Conservation (phyloP, 2,329 filamentous ascomycete species). For the Clonostachys chloroleuca region DNA sequence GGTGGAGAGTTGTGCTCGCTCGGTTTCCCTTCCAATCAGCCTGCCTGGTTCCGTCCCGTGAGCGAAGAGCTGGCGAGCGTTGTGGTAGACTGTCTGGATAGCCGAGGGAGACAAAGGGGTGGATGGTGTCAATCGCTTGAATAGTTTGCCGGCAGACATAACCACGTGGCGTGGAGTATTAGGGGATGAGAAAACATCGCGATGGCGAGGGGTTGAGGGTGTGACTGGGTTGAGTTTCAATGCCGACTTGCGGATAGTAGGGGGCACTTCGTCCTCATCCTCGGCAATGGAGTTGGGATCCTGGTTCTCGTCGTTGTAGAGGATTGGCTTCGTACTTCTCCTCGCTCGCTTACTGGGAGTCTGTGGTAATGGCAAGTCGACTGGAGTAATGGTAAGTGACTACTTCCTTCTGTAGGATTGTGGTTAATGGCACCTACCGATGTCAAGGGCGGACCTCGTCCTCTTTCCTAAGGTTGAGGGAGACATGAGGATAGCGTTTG, state of each 20-base stretch:
- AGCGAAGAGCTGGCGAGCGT: constrained; percentile 82
- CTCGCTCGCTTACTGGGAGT: constrained; percentile 8
- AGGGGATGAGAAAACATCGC: constrained; percentile 71
- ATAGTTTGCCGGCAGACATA: constrained; percentile 68
- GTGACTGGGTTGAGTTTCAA: constrained; percentile 50
- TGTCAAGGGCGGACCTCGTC: constrained; percentile 17
- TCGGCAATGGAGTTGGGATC: constrained; percentile 44
- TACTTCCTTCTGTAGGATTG: neutral
- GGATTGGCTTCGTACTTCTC: constrained; percentile 30
- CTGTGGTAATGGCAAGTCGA: neutral
- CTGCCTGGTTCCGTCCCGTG: constrained; percentile 70
- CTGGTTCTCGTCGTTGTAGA: constrained; percentile 63
- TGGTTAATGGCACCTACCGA: constrained; percentile 16
- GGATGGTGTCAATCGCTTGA: constrained; percentile 74
- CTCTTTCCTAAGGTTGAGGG: constrained; percentile 23
- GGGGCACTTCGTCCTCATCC: constrained; percentile 26
- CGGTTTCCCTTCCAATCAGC: constrained; percentile 72
- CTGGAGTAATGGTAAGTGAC: no score
- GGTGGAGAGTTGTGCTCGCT: constrained; percentile 57
- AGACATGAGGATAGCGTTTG: constrained; percentile 1
- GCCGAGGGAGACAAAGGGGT: constrained; percentile 67
- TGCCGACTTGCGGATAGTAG: constrained; percentile 23
- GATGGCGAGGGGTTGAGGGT: constrained; percentile 71
- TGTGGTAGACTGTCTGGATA: constrained; percentile 75
- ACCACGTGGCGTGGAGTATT: constrained; percentile 82